phyloP scores from a whole-genome alignment of 495 filamentous ascomycete species.

The Neurospora sp. region DNA sequence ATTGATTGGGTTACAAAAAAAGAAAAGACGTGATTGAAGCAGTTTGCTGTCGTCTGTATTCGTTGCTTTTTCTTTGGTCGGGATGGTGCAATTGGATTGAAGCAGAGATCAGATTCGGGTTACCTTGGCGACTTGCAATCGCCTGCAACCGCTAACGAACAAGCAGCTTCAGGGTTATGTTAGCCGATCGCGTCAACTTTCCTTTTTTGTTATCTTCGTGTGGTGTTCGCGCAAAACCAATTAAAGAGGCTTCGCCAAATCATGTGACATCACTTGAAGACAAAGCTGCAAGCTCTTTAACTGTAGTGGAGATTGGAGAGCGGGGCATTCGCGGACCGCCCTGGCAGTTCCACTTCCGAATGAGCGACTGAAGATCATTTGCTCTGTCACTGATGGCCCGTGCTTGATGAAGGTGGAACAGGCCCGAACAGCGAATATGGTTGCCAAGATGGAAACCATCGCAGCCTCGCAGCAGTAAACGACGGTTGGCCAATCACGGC shows the following conservation, averaged over 20 bases:
- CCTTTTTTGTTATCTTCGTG: not conserved
- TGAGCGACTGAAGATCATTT: not conserved
- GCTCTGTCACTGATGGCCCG: not conserved
- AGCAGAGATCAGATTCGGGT: not conserved
- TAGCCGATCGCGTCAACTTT: not conserved
- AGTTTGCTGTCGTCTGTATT: not conserved
- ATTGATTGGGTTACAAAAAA: not conserved
- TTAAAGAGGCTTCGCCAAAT: conserved; percentile 16
- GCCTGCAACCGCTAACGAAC: not conserved
- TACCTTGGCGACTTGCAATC: not conserved
- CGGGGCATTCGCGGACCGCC: not conserved
- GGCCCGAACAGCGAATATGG: not conserved
- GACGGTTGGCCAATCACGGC: not conserved
- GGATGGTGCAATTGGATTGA: not conserved
- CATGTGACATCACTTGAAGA: conserved; percentile 11
- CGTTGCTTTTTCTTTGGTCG: not conserved
- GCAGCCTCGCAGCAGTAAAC: no score
- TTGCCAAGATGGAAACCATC: not conserved
- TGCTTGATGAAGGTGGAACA: not conserved
- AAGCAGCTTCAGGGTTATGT: not conserved
- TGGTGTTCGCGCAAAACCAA: conserved; percentile 7
- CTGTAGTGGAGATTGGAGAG: not conserved
- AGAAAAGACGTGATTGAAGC: not conserved
- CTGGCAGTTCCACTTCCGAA: not conserved
- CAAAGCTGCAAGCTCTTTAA: not conserved